Evolutionary conservation across 225 moss, liverwort and hornwort species (phyloP), one percentile per base, ranked within the genome.

Genomic region (Ulota crispa): DNA sequence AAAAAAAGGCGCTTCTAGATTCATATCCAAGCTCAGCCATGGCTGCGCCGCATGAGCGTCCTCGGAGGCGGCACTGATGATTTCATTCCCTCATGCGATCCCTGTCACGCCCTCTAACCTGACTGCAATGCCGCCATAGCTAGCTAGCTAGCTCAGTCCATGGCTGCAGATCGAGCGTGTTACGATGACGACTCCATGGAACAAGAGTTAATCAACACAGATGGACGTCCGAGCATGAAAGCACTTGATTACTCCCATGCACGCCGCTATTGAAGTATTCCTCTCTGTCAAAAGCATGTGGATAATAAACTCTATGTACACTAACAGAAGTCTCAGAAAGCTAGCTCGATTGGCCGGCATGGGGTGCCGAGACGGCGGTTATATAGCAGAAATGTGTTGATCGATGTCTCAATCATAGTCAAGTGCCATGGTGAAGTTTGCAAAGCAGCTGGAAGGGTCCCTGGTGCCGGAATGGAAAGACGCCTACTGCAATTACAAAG

Each of bases 401-500:
- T 54, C 2, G 19, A 11, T 15, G 64, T 16, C 52, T 21, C 12
- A 32, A 23, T 72, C 20, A 11, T 54, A 21, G 7, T 23, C 1
- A 11, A 63, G 62, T 18, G 81, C 21, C 19, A 91, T 91, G 89
- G 89, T 91, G 87, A 91, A 91, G 79, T 91, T 91, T 73, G 85
- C 85, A 32, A 89, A 91, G 85, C 91, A 91, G 53, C 45, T 91
- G 70, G 91, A 89, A 69, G 84, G 75, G 4, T 84, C 87, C 5
- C 69, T 89, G 14, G 91, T 89, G 52, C 89, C 89, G 50, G 91
- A 91, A 78, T 91, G 91, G 91, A 87, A 85, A 70, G 85, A 56
- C 9, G 89, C 91, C 8, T 91, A 89, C 76, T 89, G 89, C 83
- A 87, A 87, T 28, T 91, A 91, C 87, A 91, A 91, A n/a, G 85